These are phyloP conservation scores for Cercospora brassicicola DNA, from an alignment of 2,329 filamentous ascomycete genomes.

Conservation along the genomic window DNA sequence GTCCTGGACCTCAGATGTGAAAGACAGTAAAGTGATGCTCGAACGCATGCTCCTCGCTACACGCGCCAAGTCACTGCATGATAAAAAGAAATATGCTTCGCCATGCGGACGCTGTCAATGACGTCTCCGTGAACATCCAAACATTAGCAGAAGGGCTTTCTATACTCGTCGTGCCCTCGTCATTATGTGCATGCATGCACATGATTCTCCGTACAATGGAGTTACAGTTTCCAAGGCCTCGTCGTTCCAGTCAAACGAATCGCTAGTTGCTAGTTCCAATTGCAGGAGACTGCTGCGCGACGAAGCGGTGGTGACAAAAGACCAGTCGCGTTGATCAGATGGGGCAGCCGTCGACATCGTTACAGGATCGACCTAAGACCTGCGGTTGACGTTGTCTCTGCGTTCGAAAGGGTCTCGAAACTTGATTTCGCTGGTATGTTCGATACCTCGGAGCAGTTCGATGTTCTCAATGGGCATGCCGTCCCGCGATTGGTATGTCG, in stretches of 20 bases:
- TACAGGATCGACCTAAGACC: constrained; percentile 3
- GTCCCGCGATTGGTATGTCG: constrained; percentile 40
- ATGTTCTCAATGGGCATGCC: constrained; percentile 51
- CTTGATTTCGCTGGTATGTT: constrained; percentile 31
- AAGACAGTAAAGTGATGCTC: background rate
- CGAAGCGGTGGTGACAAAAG: background rate
- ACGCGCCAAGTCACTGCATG: background rate
- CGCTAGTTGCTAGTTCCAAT: background rate
- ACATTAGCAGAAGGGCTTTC: background rate
- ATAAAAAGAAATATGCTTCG: background rate
- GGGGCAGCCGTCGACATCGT: background rate
- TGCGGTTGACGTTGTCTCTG: constrained; percentile 12
- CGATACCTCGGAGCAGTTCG: constrained; percentile 46
- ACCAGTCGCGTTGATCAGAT: background rate
- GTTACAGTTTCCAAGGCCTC: background rate
- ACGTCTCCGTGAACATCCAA: background rate
- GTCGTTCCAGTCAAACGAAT: background rate
- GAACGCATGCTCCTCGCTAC: background rate
- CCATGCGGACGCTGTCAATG: background rate
- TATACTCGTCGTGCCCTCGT: background rate
- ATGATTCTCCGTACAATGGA: background rate
- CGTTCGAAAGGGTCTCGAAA: constrained; percentile 27
- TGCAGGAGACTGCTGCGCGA: background rate
- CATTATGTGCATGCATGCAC: background rate
- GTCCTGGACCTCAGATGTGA: background rate